Conservation (phyloP, 2,329 filamentous ascomycete genomes). For the Fusarium incarnatum region DNA sequence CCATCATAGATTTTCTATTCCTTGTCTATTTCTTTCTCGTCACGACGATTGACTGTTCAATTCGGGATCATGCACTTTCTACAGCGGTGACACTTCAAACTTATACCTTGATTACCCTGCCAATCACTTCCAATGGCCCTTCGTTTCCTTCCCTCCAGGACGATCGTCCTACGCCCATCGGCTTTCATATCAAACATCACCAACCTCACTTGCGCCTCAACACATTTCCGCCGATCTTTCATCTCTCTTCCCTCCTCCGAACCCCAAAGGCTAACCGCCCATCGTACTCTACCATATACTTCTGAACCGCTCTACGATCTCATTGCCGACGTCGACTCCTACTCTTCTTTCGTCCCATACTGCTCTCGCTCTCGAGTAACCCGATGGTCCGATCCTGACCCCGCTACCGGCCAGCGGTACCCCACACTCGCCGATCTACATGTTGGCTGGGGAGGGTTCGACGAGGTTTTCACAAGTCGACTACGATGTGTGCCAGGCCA, state of each 20-base stretch:
- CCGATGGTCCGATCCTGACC: conserved; percentile 70
- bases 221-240: conserved; percentile 55
- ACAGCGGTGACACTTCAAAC: not conserved
- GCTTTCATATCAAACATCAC: conserved; percentile 28
- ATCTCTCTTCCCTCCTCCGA: conserved; percentile 49
- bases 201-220: conserved; percentile 35
- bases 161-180: conserved; percentile 27
- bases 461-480: conserved; percentile 84
- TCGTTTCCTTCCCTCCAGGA: conserved; percentile 21
- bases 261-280: conserved; percentile 76
- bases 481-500: conserved; percentile 80
- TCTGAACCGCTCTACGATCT: conserved; percentile 79
- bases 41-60: not conserved
- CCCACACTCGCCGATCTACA: conserved; percentile 83
- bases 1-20: conserved; percentile 37
- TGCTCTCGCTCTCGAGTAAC: conserved; percentile 84
- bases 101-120: not conserved
- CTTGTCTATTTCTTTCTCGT: not conserved
- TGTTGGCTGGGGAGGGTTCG: conserved; percentile 85
- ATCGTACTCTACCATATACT: conserved; percentile 81
- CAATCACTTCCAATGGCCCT: conserved; percentile 33
- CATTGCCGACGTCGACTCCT: conserved; percentile 88
- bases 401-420: conserved; percentile 62
- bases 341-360: conserved; percentile 91
- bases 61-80: conserved; percentile 8